Evolutionary conservation across 306 rosid species (phyloP).

Genomic region (Neltuma alba): DNA sequence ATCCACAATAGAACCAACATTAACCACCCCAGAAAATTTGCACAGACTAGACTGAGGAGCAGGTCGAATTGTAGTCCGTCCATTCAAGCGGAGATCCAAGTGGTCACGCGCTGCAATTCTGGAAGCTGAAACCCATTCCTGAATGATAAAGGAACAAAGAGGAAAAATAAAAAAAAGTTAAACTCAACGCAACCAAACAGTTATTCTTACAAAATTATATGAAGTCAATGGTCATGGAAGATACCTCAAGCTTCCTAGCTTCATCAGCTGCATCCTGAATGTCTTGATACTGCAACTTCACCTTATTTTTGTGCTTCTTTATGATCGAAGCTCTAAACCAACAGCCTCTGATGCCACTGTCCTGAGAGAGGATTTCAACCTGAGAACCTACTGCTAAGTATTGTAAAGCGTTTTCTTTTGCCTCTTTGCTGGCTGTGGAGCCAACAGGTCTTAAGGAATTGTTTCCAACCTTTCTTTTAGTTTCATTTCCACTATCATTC

Average conservation of each 20-base stretch:
- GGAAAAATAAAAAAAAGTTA: not conserved
- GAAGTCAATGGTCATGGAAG: not conserved
- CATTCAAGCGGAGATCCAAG: slow-evolving; percentile 52
- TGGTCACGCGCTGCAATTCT: slow-evolving; percentile 59
- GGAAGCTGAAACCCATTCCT: slow-evolving; percentile 90
- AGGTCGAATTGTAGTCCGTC: slow-evolving; percentile 71
- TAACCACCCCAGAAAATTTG: slow-evolving; percentile 42
- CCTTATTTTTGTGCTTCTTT: slow-evolving; percentile 66
- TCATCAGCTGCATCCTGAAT: slow-evolving; percentile 77
- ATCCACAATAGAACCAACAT: slow-evolving; percentile 71
- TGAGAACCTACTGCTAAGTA: slow-evolving; percentile 55
- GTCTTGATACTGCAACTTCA: slow-evolving; percentile 81
- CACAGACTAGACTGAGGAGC: slow-evolving; percentile 33
- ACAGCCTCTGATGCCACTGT: slow-evolving; percentile 91
- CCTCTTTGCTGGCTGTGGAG: slow-evolving; percentile 35
- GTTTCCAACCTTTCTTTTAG: slow-evolving; percentile 35
- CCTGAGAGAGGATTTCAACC: slow-evolving; percentile 87
- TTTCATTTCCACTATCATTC: slow-evolving; percentile 18
- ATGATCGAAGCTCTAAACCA: slow-evolving; percentile 83
- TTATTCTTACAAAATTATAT: not conserved
- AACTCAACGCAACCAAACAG: not conserved
- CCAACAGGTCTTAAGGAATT: slow-evolving; percentile 26
- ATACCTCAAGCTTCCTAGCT: slow-evolving; percentile 76
- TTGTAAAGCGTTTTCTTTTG: slow-evolving; percentile 27
- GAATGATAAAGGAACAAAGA: slow-evolving; percentile 1